A percentile compares a stretch with the other conserved stretches of the same genome.
Conservation (phyloP, 176 grass and related monocot species). For the Carex myosuroides region DNA sequence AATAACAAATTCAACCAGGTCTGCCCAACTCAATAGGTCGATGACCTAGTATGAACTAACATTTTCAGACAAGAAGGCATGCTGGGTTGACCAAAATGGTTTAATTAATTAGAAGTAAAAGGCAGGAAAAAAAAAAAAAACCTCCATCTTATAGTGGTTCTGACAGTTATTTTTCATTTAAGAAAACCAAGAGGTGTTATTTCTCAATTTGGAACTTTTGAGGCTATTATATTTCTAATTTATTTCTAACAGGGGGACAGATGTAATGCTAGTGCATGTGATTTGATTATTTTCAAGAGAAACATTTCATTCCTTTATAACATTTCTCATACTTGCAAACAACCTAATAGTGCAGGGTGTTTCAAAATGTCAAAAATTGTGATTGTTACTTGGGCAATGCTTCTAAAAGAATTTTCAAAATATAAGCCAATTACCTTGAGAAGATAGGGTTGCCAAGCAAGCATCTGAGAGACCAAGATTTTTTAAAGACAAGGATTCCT, state of each 20-base stretch:
- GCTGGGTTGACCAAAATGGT: neutral
- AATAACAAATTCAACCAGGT: neutral
- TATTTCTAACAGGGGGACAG: neutral
- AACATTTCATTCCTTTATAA: neutral
- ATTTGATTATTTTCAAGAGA: neutral
- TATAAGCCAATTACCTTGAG: slow-evolving; percentile 43
- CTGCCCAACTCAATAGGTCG: neutral
- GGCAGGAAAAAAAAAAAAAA: too few relatives aligned
- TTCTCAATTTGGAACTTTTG: neutral
- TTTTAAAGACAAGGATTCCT: slow-evolving; percentile 53
- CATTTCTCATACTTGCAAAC: neutral
- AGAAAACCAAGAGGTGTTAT: neutral
- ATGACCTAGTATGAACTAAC: neutral
- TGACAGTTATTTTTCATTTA: neutral
- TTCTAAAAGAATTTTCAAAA: slow-evolving; percentile 7
- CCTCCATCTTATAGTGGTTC: neutral
- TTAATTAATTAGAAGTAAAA: neutral
- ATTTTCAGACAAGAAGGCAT: neutral
- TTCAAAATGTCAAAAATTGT: neutral
- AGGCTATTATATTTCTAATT: neutral
- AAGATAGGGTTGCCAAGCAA: slow-evolving; percentile 60
- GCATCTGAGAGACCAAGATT: slow-evolving; percentile 82
- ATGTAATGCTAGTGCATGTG: neutral
- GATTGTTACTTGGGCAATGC: neutral
- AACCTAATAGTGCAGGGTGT: neutral